Percentiles rank a stretch among this genome's conserved stretches.
These are phyloP conservation scores for Fusarium camptoceras DNA, from an alignment of 2,329 filamentous ascomycete genomes.

Conservation along the genomic window DNA sequence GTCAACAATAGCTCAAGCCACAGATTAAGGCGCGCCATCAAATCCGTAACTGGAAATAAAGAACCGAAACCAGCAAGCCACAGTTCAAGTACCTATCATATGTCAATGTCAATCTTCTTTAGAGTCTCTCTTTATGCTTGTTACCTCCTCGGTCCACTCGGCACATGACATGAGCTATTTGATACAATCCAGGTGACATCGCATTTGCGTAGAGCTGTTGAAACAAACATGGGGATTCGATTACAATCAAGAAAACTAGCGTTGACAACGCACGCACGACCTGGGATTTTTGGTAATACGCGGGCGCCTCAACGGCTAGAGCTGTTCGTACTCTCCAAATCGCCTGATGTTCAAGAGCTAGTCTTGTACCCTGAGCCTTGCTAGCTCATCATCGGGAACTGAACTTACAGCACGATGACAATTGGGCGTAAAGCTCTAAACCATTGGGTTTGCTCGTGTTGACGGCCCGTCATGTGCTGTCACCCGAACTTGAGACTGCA, in stretches of 20 bases:
- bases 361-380: constrained; percentile 27
- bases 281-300: constrained; percentile 24
- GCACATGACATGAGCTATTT: constrained; percentile 17
- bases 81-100: not conserved
- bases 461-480: not conserved
- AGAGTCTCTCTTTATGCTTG: constrained; percentile 7
- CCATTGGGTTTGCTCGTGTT: constrained; percentile 10
- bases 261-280: constrained; percentile 25
- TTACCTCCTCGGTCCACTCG: constrained; percentile 16
- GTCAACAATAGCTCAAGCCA: constrained; percentile 28
- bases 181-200: constrained; percentile 30
- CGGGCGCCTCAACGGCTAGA: constrained; percentile 36
- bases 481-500: not conserved
- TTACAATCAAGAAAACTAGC: constrained; percentile 23
- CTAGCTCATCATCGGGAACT: constrained; percentile 6
- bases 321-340: constrained; percentile 13
- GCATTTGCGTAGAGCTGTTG: constrained; percentile 28
- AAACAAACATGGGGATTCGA: constrained; percentile 19
- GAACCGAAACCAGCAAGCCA: constrained; percentile 23
- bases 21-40: constrained; percentile 33
- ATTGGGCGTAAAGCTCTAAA: constrained; percentile 4
- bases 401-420: constrained; percentile 12
- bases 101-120: constrained; percentile 1
- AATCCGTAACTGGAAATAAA: constrained; percentile 5
- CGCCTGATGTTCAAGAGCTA: constrained; percentile 25